Conservation (phyloP, 108 stramenopile genomes). For the Cyclostephanos invisitatus region DNA sequence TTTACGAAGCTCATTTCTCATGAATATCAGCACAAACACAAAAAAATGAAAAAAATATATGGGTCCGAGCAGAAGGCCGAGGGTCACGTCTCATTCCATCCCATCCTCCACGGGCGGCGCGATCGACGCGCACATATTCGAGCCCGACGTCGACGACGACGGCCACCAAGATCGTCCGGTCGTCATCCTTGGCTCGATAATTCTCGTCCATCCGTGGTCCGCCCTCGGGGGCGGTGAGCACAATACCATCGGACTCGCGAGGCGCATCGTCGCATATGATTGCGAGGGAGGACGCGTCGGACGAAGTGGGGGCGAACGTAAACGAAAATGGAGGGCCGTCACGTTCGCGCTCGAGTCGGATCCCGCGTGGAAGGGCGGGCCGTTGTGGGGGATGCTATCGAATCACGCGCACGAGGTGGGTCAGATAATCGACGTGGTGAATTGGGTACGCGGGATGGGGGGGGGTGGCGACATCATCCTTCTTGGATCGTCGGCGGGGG, state of each 20-base stretch:
- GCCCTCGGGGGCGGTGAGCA: slow-evolving; percentile 40
- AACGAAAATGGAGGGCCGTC: slow-evolving; percentile 29
- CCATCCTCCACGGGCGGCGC: neutral
- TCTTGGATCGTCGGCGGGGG: slow-evolving; percentile 34
- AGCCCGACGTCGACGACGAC: slow-evolving; percentile 1
- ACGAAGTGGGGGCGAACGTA: too few species aligned
- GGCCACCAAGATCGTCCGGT: neutral
- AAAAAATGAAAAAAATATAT: too few species aligned
- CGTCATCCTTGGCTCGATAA: slow-evolving; percentile 16
- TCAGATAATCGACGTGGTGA: slow-evolving; percentile 29
- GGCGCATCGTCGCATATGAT: too few species aligned
- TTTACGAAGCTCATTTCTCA: too few species aligned
- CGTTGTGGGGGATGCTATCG: slow-evolving; percentile 22
- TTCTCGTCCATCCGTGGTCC: slow-evolving; percentile 40
- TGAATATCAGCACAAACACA: too few species aligned
- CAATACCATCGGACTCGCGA: slow-evolving; percentile 36
- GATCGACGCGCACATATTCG: slow-evolving; percentile 29
- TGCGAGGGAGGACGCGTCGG: too few species aligned
- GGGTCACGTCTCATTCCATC: slow-evolving; percentile 7
- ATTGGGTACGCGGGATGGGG: slow-evolving; percentile 16
- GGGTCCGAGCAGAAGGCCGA: too few species aligned
- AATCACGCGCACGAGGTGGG: slow-evolving; percentile 27
- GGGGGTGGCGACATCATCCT: slow-evolving; percentile 13
- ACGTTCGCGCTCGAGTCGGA: slow-evolving; percentile 30
- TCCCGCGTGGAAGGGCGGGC: slow-evolving; percentile 24